Evolutionary conservation across 371 early-diverging fungal genomes (phyloP), one percentile per base, ranked within the genome.

Genomic region (Vavraia culicis): DNA sequence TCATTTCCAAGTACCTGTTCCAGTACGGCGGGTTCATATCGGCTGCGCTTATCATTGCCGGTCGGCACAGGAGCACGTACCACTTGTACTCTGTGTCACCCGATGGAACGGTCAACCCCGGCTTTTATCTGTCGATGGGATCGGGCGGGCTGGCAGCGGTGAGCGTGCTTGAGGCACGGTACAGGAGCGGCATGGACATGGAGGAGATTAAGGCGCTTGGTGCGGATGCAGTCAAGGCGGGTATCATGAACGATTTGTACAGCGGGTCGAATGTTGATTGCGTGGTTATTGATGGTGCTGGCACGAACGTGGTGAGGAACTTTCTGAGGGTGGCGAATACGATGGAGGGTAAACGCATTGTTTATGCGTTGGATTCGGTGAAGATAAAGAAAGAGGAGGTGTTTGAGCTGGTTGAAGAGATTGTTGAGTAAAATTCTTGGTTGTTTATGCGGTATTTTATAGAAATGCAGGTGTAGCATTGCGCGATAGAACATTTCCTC

Each of bases 221-320:
- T 20, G 75, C 77, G 58, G 81, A 83, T 49, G 90, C 91, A 36
- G 85, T 96, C 57, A 78, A 83, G 68, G 84, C 94, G 20, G 98
- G 98, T 75, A 85, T 96, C 56, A 83, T 88, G 69, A 94, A 96
- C 70, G 98, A 96, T 73, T 72, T 94, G 41, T 94, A 94, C 59
- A 91, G 93, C 38, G 98, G 98, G 56, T 83, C 83, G 21, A 90
- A 90, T 67, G 88, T 96, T 53, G 91, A 96, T 73, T 78, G 90
- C 1, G 51, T 45, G 53, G 54, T 62, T 7, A 67, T 69, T 23
- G n/a, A n/a, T n/a, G n/a, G n/a, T n/a, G n/a, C n/a, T n/a, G n/a
- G n/a, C n/a, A n/a, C n/a, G n/a, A n/a, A n/a, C n/a, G n/a, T n/a
- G n/a, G n/a, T n/a, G n/a, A n/a, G n/a, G n/a, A n/a, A n/a, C n/a